Evolutionary conservation across 805 yeast genomes (phyloP), one percentile per base, ranked within the genome.

Genomic region (Suhomyces tanzawaensis): DNA sequence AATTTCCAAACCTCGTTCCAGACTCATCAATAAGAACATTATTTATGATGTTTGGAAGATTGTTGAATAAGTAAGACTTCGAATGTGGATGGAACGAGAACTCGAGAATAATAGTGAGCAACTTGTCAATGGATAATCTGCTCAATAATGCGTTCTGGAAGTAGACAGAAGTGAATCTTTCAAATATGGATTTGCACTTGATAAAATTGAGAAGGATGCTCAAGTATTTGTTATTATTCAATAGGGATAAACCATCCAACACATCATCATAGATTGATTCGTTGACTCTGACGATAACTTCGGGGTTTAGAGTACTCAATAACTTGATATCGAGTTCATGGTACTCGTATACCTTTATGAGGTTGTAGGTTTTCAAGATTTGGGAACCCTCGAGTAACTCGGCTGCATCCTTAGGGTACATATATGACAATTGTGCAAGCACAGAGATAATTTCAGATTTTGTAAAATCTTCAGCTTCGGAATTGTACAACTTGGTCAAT

Each of bases 121-220:
- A 40, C 39, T 41, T 42, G 39, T 64, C 66, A 6, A 27, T 32
- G 5, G 66, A 36, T 17, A 59, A 34, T 18, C 37, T 37, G 3
- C 51, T 32, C 17, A 43, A 17, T 49, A 44, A 23, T 29, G 30
- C 3, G 5, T 22, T 28, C 24, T 26, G 5, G 39, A 43, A 21
- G 43, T 42, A 29, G 42, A 36, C 33, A 3, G 39, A 30, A 3
- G 45, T 30, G 11, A 54, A 17, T 15, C 25, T 31, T 12, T 36
- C 33, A 36, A 64, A 55, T 5, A 52, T 28, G 3, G 23, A n/a
- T 14, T 45, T 31, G 9, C 48, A 44, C 9, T 36, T 46, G n/a
- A 44, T 40, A 17, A 57, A 25, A 36, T 62, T 64, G 25, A 59
- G 40, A 6, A 62, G 41, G 5, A 63, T 52, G 1, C 53, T 39